Evolutionary conservation across 2,329 filamentous ascomycete genomes (phyloP), one percentile per base, ranked within the genome.

Genomic region (Chrysoporthe cubensis): DNA sequence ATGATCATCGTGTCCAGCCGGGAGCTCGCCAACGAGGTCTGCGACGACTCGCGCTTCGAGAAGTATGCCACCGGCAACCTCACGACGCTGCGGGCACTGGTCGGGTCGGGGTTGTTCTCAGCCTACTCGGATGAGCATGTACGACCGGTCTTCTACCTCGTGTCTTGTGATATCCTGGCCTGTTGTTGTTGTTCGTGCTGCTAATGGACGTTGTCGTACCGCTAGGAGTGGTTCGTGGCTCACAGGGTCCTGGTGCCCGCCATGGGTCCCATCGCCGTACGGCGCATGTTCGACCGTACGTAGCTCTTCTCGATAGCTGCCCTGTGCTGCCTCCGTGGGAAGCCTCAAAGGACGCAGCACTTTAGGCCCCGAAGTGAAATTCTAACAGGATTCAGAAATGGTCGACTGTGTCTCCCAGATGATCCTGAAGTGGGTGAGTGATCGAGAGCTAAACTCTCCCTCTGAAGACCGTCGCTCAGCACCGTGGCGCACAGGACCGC

Each of bases 1-100:
- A 68, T 85, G 72, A 81, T 85, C 71, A 77, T 83, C 16, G 71
- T 77, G 58, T 85, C 85, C 72, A 83, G 84, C 74, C 84, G 82
- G 75, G 73, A 77, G 52, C 81, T 81, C 65, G 74, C 84, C 26
- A 67, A 73, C 43, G 78, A 74, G 60, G 71, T 73, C 21, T 78
- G 76, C 62, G 74, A 77, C 60, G 71, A 72, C 8, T 48, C 59
- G 14, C 65, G 65, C 4, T 72, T 67, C 50, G 70, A 72, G 43
- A 72, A 72, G 66, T 26, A 26, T 26, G 34, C 62, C 9, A 67
- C 70, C 58, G 71, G 70, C 0, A 66, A 67, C 37, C 67, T 70
- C 42, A 64, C 69, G 50, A 59, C 62, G 14, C 50, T 71, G 50
- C 59, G 70, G 32, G 54, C 52, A 3, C 64, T 72, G 32, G 42